phyloP scores from a whole-genome alignment of 2,329 filamentous ascomycete species.

The Colletotrichum coccodes region DNA sequence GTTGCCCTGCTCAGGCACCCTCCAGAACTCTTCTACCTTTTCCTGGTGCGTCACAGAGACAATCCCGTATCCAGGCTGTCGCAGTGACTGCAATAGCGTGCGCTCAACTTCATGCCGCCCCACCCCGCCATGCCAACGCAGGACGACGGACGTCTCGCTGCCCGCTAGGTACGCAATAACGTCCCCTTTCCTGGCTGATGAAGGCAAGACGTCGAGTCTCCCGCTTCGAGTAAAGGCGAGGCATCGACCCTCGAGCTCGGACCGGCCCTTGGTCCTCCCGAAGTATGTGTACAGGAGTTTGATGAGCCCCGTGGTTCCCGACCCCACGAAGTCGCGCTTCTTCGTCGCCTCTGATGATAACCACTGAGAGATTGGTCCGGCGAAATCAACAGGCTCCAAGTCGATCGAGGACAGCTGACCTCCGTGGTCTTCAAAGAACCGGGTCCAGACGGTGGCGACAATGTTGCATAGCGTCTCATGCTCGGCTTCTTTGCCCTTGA shows the following conservation, averaged over 20 bases:
- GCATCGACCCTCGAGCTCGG: neutral
- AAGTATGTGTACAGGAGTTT: neutral
- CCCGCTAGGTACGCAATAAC: neutral
- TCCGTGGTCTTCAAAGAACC: neutral
- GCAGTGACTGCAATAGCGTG: neutral
- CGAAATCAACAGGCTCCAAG: neutral
- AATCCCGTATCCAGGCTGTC: neutral
- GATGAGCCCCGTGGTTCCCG: neutral
- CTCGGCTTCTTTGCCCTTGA: neutral
- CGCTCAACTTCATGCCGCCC: neutral
- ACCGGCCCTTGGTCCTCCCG: neutral
- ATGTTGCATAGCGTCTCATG: neutral
- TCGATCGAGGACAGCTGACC: neutral
- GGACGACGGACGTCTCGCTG: neutral
- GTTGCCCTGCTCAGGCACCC: neutral
- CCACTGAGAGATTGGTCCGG: neutral
- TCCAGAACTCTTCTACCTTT: neutral
- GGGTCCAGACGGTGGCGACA: neutral
- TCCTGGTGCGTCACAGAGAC: neutral
- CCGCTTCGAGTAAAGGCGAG: neutral
- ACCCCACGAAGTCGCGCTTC: neutral
- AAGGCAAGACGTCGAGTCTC: neutral
- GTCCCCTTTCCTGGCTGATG: neutral
- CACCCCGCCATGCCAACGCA: neutral
- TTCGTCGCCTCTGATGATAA: neutral